Conservation (phyloP, 2,329 filamentous ascomycete species). For the Cryphonectria nitschkei region DNA sequence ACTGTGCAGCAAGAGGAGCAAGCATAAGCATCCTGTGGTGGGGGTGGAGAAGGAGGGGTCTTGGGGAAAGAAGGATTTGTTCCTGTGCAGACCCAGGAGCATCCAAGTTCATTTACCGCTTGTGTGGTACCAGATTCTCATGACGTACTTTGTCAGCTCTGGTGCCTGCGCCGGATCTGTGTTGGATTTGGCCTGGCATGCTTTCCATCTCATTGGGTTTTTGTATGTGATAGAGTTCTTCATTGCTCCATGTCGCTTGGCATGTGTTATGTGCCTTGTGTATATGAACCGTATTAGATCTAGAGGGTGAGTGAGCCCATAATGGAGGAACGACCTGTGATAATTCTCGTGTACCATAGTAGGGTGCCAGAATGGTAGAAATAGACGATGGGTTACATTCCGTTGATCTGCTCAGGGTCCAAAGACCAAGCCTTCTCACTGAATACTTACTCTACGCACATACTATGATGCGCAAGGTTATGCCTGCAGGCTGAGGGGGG, state of each 20-base stretch:
- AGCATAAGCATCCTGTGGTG: not conserved
- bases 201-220: too few species aligned
- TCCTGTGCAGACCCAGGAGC: slow-evolving; percentile 1
- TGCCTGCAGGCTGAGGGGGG: not conserved
- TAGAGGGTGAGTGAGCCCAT: too few species aligned
- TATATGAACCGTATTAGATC: too few species aligned
- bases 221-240: not conserved
- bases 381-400: too few species aligned
- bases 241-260: not conserved
- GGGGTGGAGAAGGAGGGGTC: not conserved
- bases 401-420: too few species aligned
- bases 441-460: not conserved
- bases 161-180: slow-evolving; percentile 1
- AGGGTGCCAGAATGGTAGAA: too few species aligned
- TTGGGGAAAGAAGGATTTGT: not conserved
- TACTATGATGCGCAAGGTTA: not conserved
- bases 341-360: too few species aligned
- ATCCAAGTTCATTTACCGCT: not conserved
- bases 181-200: not conserved
- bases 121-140: not conserved
- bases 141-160: slow-evolving; percentile 4
- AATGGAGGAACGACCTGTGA: too few species aligned
- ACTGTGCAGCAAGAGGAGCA: not conserved
- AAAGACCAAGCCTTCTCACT: too few species aligned
- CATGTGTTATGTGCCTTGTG: not conserved